phyloP scores from a whole-genome alignment of 805 yeast species.

The Saturnispora bothae region DNA sequence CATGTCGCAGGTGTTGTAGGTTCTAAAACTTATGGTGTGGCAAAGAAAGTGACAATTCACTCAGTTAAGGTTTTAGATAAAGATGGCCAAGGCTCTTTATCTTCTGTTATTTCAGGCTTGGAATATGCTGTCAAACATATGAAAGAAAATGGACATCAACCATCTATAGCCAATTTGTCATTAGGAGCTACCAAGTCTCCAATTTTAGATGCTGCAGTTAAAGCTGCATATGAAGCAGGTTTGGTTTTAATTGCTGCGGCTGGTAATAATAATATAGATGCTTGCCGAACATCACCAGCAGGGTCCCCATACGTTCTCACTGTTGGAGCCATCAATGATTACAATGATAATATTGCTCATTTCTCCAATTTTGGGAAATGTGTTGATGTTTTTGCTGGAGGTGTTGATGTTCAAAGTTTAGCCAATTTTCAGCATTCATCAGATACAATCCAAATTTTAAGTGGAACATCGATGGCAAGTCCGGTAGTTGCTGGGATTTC shows the following conservation, averaged over 20 bases:
- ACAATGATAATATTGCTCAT: constrained; percentile 54
- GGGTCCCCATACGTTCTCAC: constrained; percentile 62
- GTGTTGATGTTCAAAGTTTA: constrained; percentile 55
- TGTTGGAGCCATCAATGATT: constrained; percentile 83
- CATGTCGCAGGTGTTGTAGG: constrained; percentile 89
- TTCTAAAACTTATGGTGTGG: constrained; percentile 71
- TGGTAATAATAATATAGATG: constrained; percentile 70
- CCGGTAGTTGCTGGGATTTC: constrained; percentile 63
- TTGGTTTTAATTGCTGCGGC: constrained; percentile 73
- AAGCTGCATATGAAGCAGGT: constrained; percentile 66
- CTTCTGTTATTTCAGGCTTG: constrained; percentile 54
- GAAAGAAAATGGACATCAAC: constrained; percentile 19
- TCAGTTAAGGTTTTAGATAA: constrained; percentile 68
- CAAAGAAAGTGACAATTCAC: constrained; percentile 53
- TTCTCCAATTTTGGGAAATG: constrained; percentile 94
- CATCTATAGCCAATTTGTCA: constrained; percentile 70
- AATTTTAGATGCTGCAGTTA: constrained; percentile 63
- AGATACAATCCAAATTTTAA: constrained; percentile 28
- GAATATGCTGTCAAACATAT: constrained; percentile 60
- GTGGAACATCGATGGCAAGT: constrained; percentile 79
- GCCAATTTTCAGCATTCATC: constrained; percentile 13
- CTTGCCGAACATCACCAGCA: constrained; percentile 83
- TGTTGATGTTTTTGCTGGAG: constrained; percentile 79
- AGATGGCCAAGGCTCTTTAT: constrained; percentile 60
- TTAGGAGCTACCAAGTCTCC: constrained; percentile 64